A percentile compares a stretch with the other conserved stretches of the same genome.
Evolutionary conservation across 805 yeast genomes (phyloP).

Genomic region (Myxozyma melibiosi): DNA sequence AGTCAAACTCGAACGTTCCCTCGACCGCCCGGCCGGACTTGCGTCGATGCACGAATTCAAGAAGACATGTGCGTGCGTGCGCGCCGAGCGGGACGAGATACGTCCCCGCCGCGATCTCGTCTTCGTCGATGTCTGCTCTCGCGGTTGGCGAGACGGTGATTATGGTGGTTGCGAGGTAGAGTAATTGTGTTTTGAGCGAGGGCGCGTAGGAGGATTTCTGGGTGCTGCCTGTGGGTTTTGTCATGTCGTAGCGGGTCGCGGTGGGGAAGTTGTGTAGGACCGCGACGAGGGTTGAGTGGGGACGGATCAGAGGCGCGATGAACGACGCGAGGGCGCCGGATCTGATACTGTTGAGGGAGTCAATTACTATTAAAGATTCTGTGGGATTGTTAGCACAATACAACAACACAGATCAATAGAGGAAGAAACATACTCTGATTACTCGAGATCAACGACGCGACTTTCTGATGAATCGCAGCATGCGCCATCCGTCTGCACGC

Average conservation of each 20-base stretch:
- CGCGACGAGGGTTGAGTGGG: slow-evolving; percentile 51
- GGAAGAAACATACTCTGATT: slow-evolving; percentile 18
- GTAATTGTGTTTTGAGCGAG: slow-evolving; percentile 17
- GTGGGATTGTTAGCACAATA: neutral
- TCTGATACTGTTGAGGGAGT: slow-evolving; percentile 65
- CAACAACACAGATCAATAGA: neutral
- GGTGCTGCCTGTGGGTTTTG: neutral
- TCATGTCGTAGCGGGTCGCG: neutral
- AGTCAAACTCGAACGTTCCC: slow-evolving; percentile 58
- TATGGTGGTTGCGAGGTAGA: slow-evolving; percentile 73
- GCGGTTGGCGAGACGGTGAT: slow-evolving; percentile 59
- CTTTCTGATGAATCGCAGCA: slow-evolving; percentile 31
- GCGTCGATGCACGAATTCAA: slow-evolving; percentile 66
- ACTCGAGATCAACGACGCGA: slow-evolving; percentile 22
- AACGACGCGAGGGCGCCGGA: slow-evolving; percentile 52
- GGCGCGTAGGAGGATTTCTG: slow-evolving; percentile 17
- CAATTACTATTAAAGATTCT: slow-evolving; percentile 56
- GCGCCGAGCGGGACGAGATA: slow-evolving; percentile 55
- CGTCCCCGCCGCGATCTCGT: slow-evolving; percentile 43
- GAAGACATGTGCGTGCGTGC: slow-evolving; percentile 52
- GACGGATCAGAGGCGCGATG: slow-evolving; percentile 54
- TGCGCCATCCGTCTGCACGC: slow-evolving; percentile 17
- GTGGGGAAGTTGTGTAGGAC: slow-evolving; percentile 7
- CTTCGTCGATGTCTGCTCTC: slow-evolving; percentile 51
- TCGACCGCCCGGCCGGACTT: slow-evolving; percentile 79